phyloP scores from a whole-genome alignment of 2,329 filamentous ascomycete species.

The Pseudogymnoascus sp. region DNA sequence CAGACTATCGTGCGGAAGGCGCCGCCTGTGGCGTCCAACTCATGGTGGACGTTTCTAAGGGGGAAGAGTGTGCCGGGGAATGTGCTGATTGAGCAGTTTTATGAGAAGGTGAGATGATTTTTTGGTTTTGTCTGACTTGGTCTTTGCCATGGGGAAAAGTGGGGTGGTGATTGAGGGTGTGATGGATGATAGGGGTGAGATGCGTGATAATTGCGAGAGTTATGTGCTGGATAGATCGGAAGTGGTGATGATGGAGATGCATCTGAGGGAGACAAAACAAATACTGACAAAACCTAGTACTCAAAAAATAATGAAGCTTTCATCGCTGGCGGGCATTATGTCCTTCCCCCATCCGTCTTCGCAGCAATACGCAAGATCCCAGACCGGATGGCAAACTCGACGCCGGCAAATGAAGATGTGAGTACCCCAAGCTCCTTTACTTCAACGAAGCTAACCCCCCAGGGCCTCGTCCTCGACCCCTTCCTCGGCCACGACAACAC shows the following conservation, averaged over 20 bases:
- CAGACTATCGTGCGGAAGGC: not conserved
- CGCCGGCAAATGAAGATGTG: not conserved
- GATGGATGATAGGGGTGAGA: not conserved
- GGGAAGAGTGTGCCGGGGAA: not conserved
- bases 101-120: not conserved
- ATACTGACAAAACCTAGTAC: not conserved
- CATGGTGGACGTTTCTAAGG: not conserved
- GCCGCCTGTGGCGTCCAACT: not conserved
- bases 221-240: not conserved
- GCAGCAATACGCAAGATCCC: not conserved
- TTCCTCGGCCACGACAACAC: slow-evolving; percentile 8
- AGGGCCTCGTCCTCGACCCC: not conserved
- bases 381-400: not conserved
- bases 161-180: not conserved
- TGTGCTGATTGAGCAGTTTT: not conserved
- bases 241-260: not conserved
- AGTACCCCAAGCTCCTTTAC: not conserved
- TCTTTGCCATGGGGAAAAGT: not conserved
- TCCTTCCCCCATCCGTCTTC: slow-evolving; percentile 1
- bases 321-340: not conserved
- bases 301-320: not conserved
- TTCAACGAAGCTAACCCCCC: not conserved
- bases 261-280: not conserved
- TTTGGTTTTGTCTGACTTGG: not conserved
- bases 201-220: not conserved